phyloP scores from a whole-genome alignment of 2,329 filamentous ascomycete species.

The Colletotrichum sp. region DNA sequence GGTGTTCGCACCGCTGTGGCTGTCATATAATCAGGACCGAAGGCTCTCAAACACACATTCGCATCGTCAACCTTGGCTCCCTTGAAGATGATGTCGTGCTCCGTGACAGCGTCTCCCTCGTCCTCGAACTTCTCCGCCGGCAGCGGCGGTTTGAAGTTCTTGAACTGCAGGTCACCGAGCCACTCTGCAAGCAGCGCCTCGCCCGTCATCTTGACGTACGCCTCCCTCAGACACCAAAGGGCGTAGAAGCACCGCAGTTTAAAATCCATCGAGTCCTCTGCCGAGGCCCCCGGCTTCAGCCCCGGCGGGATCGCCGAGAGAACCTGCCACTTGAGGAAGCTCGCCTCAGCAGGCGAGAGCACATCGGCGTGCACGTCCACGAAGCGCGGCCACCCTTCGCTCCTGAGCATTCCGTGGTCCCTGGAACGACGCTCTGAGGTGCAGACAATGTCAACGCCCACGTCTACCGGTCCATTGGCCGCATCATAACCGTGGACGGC shows the following conservation, averaged over 20 bases:
- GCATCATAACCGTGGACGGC: constrained; percentile 47
- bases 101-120: constrained; percentile 36
- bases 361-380: constrained; percentile 77
- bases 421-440: constrained; percentile 71
- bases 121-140: constrained; percentile 35
- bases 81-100: constrained; percentile 43
- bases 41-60: constrained; percentile 46
- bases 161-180: constrained; percentile 74
- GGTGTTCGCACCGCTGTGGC: constrained; percentile 55
- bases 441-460: constrained; percentile 81
- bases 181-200: constrained; percentile 77
- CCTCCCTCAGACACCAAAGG: constrained; percentile 80
- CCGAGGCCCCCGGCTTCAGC: constrained; percentile 28
- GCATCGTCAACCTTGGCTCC: constrained; percentile 44
- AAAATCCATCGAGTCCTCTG: constrained; percentile 54
- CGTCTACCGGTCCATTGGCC: constrained; percentile 39
- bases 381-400: constrained; percentile 68
- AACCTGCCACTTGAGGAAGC: constrained; percentile 60
- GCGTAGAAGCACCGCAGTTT: constrained; percentile 77
- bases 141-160: constrained; percentile 62
- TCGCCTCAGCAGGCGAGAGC: constrained; percentile 66
- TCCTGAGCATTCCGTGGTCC: constrained; percentile 58
- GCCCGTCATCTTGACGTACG: constrained; percentile 83
- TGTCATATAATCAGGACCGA: constrained; percentile 59
- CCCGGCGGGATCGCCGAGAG: constrained; percentile 27